Evolutionary conservation across 2,329 filamentous ascomycete species (phyloP).

Genomic region (Nothopassalora personata): DNA sequence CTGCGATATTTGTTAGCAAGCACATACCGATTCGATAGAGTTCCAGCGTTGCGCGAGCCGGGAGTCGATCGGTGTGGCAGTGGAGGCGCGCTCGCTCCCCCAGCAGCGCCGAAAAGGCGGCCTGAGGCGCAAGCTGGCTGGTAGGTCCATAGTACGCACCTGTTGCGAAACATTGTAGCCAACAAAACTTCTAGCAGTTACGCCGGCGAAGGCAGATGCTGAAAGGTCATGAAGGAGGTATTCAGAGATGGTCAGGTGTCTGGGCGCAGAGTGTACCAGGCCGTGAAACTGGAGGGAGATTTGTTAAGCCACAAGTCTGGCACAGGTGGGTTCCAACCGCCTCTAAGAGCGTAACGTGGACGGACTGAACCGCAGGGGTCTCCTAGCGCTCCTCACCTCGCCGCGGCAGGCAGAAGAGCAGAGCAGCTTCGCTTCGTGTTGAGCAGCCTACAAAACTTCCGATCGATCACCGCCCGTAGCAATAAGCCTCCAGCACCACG

Average conservation of each 20-base stretch:
- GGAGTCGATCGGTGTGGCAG: constrained; percentile 17
- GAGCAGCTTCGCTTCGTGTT: constrained; percentile 5
- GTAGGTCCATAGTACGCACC: constrained; percentile 32
- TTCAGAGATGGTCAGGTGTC: constrained; percentile 4
- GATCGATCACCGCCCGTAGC: constrained; percentile 13
- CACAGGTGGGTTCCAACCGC: constrained; percentile 10
- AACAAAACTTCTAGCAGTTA: constrained; percentile 12
- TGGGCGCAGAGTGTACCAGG: constrained; percentile 9
- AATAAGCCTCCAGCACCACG: constrained; percentile 6
- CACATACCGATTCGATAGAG: constrained; percentile 13
- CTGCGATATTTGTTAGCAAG: constrained; percentile 16
- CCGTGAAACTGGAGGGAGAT: constrained; percentile 20
- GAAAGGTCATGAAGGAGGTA: constrained; percentile 14
- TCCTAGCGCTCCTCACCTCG: constrained; percentile 8
- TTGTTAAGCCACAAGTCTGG: constrained; percentile 16
- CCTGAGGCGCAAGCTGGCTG: constrained; percentile 6
- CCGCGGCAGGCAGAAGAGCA: constrained; percentile 8
- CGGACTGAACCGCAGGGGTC: not conserved
- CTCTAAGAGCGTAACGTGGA: not conserved
- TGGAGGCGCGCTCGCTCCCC: constrained; percentile 11
- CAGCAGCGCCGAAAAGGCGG: not conserved
- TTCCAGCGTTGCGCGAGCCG: constrained; percentile 21
- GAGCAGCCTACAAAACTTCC: constrained; percentile 1
- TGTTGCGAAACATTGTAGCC: constrained; percentile 44
- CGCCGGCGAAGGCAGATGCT: constrained; percentile 11